Percentiles rank a stretch among this genome's conserved stretches.
Evolutionary conservation across 805 yeast genomes (phyloP).

Genomic region (Zygosaccharomyces pseudorouxii): DNA sequence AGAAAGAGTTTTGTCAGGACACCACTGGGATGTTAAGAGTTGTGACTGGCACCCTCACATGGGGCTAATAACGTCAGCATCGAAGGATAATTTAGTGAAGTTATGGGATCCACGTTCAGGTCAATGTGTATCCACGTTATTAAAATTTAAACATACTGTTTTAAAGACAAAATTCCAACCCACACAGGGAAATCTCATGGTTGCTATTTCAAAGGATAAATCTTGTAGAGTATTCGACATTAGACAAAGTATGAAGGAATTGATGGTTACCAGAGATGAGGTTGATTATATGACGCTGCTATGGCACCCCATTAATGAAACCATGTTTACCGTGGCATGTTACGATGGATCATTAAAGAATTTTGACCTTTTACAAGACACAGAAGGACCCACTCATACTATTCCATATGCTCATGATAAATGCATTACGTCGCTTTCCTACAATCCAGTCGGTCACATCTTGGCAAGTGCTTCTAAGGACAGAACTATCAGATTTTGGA

Average conservation of each 20-base stretch:
- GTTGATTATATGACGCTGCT: slow-evolving; percentile 79
- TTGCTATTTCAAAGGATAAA: slow-evolving; percentile 84
- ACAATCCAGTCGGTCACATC: slow-evolving; percentile 92
- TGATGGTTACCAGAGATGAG: slow-evolving; percentile 71
- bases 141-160: slow-evolving; percentile 94
- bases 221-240: slow-evolving; percentile 85
- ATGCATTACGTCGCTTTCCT: slow-evolving; percentile 83
- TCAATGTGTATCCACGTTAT: slow-evolving; percentile 69
- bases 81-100: slow-evolving; percentile 89
- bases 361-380: slow-evolving; percentile 45
- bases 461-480: slow-evolving; percentile 92
- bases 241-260: slow-evolving; percentile 69
- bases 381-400: slow-evolving; percentile 43
- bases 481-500: slow-evolving; percentile 90
- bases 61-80: slow-evolving; percentile 86
- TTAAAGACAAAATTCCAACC: slow-evolving; percentile 82
- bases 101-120: slow-evolving; percentile 94
- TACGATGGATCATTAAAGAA: slow-evolving; percentile 85
- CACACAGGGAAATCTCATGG: slow-evolving; percentile 65
- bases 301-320: slow-evolving; percentile 90
- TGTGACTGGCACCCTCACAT: slow-evolving; percentile 94
- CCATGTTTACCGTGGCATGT: slow-evolving; percentile 76
- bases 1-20: slow-evolving; percentile 79
- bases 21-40: slow-evolving; percentile 97
- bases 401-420: slow-evolving; percentile 94